phyloP scores from a whole-genome alignment of 441 rosid genomes.

The Syzygium syzygioides region DNA sequence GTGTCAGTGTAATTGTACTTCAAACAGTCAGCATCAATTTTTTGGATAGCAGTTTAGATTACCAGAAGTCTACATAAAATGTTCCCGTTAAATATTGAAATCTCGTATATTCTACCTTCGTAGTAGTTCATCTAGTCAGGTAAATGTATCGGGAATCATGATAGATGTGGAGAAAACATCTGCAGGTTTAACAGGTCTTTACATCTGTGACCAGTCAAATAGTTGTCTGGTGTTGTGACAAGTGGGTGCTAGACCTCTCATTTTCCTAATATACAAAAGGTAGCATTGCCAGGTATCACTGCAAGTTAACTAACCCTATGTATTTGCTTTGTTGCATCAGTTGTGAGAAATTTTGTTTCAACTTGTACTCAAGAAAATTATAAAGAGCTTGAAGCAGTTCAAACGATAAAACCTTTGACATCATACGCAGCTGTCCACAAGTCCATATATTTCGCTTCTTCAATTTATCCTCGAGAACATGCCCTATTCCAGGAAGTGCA shows the following conservation, averaged over 20 bases:
- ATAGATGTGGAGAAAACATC: not conserved
- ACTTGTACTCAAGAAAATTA: not conserved
- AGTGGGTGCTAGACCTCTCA: not conserved
- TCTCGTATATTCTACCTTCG: not conserved
- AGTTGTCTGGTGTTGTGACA: not conserved
- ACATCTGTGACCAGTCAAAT: not conserved
- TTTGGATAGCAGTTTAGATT: not conserved
- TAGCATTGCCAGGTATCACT: not conserved
- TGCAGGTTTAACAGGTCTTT: not conserved
- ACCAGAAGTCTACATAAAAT: not conserved
- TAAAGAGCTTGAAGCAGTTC: not conserved
- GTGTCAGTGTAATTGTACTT: not conserved
- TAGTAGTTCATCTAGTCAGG: not conserved
- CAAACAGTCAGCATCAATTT: not conserved
- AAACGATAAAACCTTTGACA: conserved; percentile 59
- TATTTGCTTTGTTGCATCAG: not conserved
- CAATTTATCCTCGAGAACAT: conserved; percentile 75
- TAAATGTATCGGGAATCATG: not conserved
- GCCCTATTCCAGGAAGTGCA: conserved; percentile 87
- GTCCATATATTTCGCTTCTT: conserved; percentile 55
- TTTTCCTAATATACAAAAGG: not conserved
- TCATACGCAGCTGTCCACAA: conserved; percentile 70
- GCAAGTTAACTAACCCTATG: not conserved
- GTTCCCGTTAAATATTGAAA: not conserved
- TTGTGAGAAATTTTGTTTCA: not conserved